Conservation (phyloP, 192 early-diverging fungal species). For the Mycoemilia scoparia region DNA sequence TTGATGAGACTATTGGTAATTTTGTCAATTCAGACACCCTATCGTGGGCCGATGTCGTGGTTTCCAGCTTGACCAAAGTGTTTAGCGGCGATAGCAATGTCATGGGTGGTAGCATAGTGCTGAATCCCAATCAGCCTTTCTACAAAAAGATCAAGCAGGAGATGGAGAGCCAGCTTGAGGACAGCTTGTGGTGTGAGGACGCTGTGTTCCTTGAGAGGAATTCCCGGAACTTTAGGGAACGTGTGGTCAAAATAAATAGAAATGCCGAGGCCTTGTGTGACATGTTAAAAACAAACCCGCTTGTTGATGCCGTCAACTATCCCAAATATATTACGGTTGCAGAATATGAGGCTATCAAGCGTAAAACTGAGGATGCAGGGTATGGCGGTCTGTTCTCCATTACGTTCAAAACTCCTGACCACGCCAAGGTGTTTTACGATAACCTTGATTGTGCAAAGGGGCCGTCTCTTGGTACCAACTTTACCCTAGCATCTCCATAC, state of each 20-base stretch:
- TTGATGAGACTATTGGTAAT: constrained; percentile 93
- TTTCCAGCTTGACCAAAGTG: constrained; percentile 84
- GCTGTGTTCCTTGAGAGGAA: constrained; percentile 92
- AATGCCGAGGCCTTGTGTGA: constrained; percentile 67
- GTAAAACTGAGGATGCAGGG: constrained; percentile 32
- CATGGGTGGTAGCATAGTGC: constrained; percentile 81
- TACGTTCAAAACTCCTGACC: constrained; percentile 34
- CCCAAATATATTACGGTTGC: constrained; percentile 58
- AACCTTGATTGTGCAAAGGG: constrained; percentile 68
- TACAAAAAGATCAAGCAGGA: constrained; percentile 37
- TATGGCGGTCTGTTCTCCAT: constrained; percentile 84
- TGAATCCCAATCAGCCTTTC: constrained; percentile 49
- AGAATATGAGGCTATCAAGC: constrained; percentile 49
- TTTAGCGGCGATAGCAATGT: constrained; percentile 94
- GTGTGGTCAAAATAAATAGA: constrained; percentile 55
- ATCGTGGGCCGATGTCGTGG: constrained; percentile 66
- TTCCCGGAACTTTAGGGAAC: constrained; percentile 63
- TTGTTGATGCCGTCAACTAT: constrained; percentile 61
- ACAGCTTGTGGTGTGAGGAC: constrained; percentile 78
- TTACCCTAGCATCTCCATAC: constrained; percentile 86
- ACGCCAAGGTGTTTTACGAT: constrained; percentile 61
- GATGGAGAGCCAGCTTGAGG: constrained; percentile 49
- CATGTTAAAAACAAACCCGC: constrained; percentile 38
- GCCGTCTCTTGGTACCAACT: constrained; percentile 91
- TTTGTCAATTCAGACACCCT: constrained; percentile 74